Conservation (phyloP, 805 yeast species). For the Starmerella ratchasimensis region DNA sequence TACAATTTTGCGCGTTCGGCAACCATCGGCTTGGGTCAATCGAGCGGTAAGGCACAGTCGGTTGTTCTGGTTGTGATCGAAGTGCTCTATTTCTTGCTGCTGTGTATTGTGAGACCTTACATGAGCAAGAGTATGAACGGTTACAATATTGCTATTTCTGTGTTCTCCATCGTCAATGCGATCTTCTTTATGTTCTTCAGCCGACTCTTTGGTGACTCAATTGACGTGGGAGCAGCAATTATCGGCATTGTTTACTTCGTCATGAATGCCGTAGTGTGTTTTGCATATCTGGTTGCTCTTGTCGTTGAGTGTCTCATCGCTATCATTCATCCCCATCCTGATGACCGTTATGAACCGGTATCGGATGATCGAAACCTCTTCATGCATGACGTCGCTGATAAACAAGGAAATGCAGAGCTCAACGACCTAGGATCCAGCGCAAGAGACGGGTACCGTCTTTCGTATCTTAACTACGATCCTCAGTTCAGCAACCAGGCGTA, state of each 20-base stretch:
- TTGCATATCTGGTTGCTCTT: constrained; percentile 69
- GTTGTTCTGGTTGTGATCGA: constrained; percentile 65
- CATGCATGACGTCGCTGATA: constrained; percentile 31
- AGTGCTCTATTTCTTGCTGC: constrained; percentile 46
- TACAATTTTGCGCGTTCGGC: constrained; percentile 64
- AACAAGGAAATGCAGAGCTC: constrained; percentile 40
- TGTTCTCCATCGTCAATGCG: constrained; percentile 68
- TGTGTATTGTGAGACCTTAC: constrained; percentile 70
- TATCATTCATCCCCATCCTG: constrained; percentile 79
- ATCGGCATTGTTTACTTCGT: constrained; percentile 85
- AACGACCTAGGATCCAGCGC: constrained; percentile 54
- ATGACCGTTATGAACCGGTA: constrained; percentile 88
- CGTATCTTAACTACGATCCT: constrained; percentile 16
- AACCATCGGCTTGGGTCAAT: constrained; percentile 76
- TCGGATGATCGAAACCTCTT: constrained; percentile 95
- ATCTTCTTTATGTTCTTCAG: constrained; percentile 82
- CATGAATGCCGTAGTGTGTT: constrained; percentile 77
- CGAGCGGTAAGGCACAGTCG: constrained; percentile 69
- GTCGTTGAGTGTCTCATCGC: constrained; percentile 80
- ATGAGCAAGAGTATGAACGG: constrained; percentile 90
- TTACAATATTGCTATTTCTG: constrained; percentile 77
- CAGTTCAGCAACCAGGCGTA: background rate
- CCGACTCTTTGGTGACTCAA: constrained; percentile 57
- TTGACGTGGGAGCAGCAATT: constrained; percentile 76
- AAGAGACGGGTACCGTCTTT: constrained; percentile 24